Base-by-base conservation (phyloP, 1,139 yeast species). In the Kodamaea alishanica region DNA sequence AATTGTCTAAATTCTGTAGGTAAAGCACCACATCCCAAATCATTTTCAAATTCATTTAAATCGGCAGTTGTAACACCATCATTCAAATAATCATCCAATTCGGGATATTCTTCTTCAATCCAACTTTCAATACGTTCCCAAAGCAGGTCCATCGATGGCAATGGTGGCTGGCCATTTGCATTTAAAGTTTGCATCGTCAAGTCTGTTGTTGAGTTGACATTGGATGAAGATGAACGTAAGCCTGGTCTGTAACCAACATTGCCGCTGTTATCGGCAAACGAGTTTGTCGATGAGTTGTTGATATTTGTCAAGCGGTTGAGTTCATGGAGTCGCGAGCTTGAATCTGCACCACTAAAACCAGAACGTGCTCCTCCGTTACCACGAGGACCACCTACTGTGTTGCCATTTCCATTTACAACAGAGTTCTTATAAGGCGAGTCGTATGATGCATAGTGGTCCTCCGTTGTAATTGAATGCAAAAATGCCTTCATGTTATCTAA, bases 21-120 rank as follows among this genome's bases (percentile, higher is more conserved):
- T 39, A 86, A 69, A 24, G 77, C 67, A 1, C 76, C 75, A 48
- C 81, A 67, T 37, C 77, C 83, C 51, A 84, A 66, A 56, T 85
- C 94, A 45, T 75, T 75, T 56, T 85, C 94, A 48, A 86, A 73
- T 50, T 84, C 92, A 58, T 82, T 81, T 55, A 86, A 70, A 58
- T 86, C 95, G 26, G 85, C 84, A 22, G 77, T 70, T 3, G 92
- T 83, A 8, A 79, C 94, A 5, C 87, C 86, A 43, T 74, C 76
- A 49, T 79, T 75, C 53, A 86, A 63, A 58, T 78, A 81, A 56
- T 86, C 95, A 35, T 70, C 82, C 41, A 86, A 73, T 58, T 86
- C 95, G 1, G 95, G 92, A 55, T 82, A 86, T 58, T 83, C 84
- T 37, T 77, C 77, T 33, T 84, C 94, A 44, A 84, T 66, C 86